phyloP scores from a whole-genome alignment of 208 protist species.

The Wallacemonas sp. region DNA sequence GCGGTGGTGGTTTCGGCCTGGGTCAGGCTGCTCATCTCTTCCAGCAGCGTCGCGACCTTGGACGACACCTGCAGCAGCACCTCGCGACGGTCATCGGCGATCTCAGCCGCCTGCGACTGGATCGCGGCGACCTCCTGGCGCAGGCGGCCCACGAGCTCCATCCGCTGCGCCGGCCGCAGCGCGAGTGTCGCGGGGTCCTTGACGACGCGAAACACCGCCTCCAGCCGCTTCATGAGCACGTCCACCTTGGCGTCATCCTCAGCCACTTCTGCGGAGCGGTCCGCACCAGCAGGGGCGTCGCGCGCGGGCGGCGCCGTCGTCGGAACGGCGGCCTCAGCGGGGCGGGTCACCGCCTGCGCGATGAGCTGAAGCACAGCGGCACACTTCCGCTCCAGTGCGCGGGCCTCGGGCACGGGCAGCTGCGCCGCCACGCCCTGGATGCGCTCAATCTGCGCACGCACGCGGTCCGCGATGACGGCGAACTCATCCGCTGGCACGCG shows the following conservation, averaged over 20 bases:
- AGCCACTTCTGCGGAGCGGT: too few relatives aligned
- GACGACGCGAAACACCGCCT: conserved; percentile 26
- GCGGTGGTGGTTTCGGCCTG: conserved; percentile 13
- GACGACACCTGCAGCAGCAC: conserved; percentile 15
- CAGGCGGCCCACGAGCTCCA: conserved; percentile 17
- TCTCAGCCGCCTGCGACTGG: not conserved
- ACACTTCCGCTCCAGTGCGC: conserved; percentile 52
- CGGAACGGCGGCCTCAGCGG: not conserved
- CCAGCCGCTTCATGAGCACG: conserved; percentile 26
- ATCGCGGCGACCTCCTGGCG: conserved; percentile 23
- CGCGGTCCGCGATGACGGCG: conserved; percentile 26
- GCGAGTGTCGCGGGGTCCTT: conserved; percentile 21
- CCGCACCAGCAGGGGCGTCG: too few relatives aligned
- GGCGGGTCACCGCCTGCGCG: not conserved
- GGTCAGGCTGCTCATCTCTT: conserved; percentile 31
- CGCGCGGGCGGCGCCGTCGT: too few relatives aligned
- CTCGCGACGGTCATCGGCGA: conserved; percentile 19
- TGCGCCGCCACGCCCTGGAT: conserved; percentile 35
- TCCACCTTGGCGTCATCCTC: not conserved
- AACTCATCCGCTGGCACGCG: conserved; percentile 30
- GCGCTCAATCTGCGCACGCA: conserved; percentile 47
- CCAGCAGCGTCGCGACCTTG: conserved; percentile 25
- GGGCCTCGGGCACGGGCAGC: conserved; percentile 39
- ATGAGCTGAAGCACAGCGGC: conserved; percentile 28
- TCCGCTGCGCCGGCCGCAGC: conserved; percentile 15